Evolutionary conservation across 2,329 filamentous ascomycete species (phyloP), one percentile per base, ranked within the genome.

Genomic region (Pseudohalonectria lignicola): DNA sequence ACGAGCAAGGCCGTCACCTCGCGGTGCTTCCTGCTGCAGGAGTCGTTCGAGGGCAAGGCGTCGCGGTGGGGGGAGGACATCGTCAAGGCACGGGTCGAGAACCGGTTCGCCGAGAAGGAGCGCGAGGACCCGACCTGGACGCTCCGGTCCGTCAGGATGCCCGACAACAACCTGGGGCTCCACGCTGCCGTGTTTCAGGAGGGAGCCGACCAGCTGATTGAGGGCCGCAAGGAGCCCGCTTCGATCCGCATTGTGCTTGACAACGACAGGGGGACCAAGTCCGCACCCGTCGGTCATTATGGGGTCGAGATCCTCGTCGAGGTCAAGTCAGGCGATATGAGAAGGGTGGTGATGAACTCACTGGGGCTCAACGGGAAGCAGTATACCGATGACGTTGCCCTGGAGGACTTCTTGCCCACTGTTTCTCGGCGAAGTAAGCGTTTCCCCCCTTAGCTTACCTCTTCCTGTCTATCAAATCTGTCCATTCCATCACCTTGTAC

Each of bases 81-180:
- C 11, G 76, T 79, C 34, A 93, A 90, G 60, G 87, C 88, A 8
- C 78, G 81, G 45, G 77, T 95, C 12, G 90, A 95, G 59, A 82
- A 79, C 5, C 76, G 88, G 10, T 94, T 93, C 51, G 65, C 83
- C 1, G 87, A 94, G 54, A 57, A 66, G n/a, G 86, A 94, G 61
- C 76, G 88, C 41, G 86, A 94, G 55, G 75, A 81, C 41, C 71
- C 79, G 13, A 77, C 74, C 48, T 95, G 86, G 87, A 83, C 83
- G 23, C 71, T 93, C 23, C 76, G 86, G 28, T 82, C 79, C 16
- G 71, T 76, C 12, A 74, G 70, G 41, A 71, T 78, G 54, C 68
- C 71, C 28, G 81, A 79, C 50, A 71, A 62, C 41, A 71, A 69
- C 39, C 57, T 81, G 9, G 71, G 67, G 9, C 48, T 81, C 19